These are phyloP conservation scores for Nicotiana tomentosiformis DNA, from an alignment of 257 asterid genomes.

Conservation along the genomic window DNA sequence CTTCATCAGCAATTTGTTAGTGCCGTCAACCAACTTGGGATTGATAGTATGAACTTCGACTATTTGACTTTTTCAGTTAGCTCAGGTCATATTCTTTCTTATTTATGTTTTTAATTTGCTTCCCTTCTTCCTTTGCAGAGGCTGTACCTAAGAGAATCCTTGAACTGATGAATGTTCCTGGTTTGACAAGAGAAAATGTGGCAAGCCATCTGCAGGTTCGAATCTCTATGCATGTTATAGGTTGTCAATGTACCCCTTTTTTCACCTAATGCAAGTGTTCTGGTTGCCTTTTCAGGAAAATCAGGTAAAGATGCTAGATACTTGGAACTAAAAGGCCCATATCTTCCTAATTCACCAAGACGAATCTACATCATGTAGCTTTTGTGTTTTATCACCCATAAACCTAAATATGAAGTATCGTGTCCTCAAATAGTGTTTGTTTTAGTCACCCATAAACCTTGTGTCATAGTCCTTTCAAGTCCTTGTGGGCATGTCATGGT, in stretches of 20 bases:
- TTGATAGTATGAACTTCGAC: conserved; percentile 61
- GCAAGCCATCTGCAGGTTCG: conserved; percentile 91
- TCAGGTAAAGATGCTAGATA: conserved; percentile 13
- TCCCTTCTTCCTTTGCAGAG: conserved; percentile 36
- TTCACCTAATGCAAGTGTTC: background rate
- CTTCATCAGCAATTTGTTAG: conserved; percentile 88
- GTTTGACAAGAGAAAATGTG: conserved; percentile 77
- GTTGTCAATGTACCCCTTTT: conserved; percentile 4
- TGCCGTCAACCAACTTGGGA: conserved; percentile 85
- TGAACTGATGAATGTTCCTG: conserved; percentile 86
- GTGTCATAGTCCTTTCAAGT: background rate
- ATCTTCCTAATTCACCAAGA: conserved; percentile 14
- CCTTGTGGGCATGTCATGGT: background rate
- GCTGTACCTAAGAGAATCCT: conserved; percentile 91
- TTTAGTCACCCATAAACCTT: background rate
- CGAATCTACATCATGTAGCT: background rate
- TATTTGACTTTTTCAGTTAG: conserved; percentile 5
- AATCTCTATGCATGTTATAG: conserved; percentile 9
- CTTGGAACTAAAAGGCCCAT: conserved; percentile 12
- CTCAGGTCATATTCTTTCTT: background rate
- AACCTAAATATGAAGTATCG: background rate
- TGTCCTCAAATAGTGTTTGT: background rate
- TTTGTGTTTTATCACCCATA: conserved; percentile 4
- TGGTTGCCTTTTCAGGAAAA: conserved; percentile 12
- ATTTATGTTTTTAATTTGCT: conserved; percentile 9